Percentiles rank a stretch among this genome's conserved stretches.
Evolutionary conservation across 768 basidiomycete genomes (phyloP).

Genomic region (Gelatoporia subvermispora): DNA sequence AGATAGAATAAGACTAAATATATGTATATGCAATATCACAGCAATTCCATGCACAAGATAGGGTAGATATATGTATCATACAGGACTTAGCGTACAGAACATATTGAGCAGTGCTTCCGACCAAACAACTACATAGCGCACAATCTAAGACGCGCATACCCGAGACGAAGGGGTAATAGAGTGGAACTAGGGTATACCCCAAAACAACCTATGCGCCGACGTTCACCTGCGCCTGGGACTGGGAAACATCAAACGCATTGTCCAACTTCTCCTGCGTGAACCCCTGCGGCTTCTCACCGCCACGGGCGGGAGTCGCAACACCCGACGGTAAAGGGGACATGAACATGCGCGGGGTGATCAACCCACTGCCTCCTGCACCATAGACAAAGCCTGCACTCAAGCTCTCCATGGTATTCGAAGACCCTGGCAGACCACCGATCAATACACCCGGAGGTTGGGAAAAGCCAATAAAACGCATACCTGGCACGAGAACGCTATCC

Average conservation of each 20-base stretch:
- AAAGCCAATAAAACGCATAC: constrained; percentile 36
- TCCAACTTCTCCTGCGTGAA: constrained; percentile 17
- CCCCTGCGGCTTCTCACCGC: constrained; percentile 2
- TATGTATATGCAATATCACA: no score
- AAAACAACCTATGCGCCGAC: no score
- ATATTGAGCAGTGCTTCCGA: no score
- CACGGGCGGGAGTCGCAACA: constrained; percentile 35
- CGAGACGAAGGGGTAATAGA: background rate
- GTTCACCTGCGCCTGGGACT: background rate
- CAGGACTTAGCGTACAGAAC: no score
- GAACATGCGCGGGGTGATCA: constrained; percentile 72
- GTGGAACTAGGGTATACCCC: background rate
- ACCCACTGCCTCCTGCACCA: constrained; percentile 76
- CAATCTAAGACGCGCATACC: background rate
- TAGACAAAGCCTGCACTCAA: constrained; percentile 83
- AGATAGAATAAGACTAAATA: no score
- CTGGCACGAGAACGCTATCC: constrained; percentile 85
- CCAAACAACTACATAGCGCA: background rate
- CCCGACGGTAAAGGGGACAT: constrained; percentile 59
- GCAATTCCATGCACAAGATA: no score
- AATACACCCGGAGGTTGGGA: constrained; percentile 1
- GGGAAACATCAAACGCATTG: constrained; percentile 7
- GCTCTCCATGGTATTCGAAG: constrained; percentile 75
- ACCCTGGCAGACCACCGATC: constrained; percentile 42
- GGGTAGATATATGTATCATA: no score